Evolutionary conservation across 805 yeast genomes (phyloP).

Genomic region (Teunomyces lycoperdinae): DNA sequence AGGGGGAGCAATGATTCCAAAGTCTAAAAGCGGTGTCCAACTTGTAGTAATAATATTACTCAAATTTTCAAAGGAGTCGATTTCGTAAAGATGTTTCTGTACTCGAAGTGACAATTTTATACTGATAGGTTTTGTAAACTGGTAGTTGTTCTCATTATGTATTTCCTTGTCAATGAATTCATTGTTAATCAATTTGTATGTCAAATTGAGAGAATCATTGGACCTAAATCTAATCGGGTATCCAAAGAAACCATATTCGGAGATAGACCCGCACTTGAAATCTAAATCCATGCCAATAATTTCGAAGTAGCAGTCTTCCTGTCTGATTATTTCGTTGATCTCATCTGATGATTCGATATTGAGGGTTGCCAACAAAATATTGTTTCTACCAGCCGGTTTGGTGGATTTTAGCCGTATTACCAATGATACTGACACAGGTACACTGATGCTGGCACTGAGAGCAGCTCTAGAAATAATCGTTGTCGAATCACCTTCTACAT

Average conservation of each 20-base stretch:
- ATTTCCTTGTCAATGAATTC: conserved; percentile 23
- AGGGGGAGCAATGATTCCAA: conserved; percentile 37
- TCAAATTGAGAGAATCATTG: conserved; percentile 33
- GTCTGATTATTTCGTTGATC: conserved; percentile 17
- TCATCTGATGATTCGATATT: conserved; percentile 47
- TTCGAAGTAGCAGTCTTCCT: conserved; percentile 15
- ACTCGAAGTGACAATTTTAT: conserved; percentile 27
- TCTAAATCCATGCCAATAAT: conserved; percentile 21
- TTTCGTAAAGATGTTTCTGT: conserved; percentile 11
- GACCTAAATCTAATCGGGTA: conserved; percentile 27
- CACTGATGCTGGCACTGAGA: conserved; percentile 9
- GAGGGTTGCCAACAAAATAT: conserved; percentile 45
- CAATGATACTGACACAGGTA: conserved; percentile 38
- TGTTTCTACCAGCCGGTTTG: conserved; percentile 47
- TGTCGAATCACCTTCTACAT: neutral
- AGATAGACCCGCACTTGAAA: conserved; percentile 27
- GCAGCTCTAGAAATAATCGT: conserved; percentile 2
- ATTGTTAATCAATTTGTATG: conserved; percentile 32
- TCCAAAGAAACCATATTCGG: conserved; percentile 15
- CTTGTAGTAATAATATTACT: conserved; percentile 31
- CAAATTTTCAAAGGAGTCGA: conserved; percentile 11
- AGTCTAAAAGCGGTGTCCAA: conserved; percentile 41
- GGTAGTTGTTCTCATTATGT: conserved; percentile 14
- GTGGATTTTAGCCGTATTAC: conserved; percentile 47
- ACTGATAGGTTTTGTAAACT: conserved; percentile 23